Conservation (phyloP, 345 rosid genomes). For the Citrus glauca region DNA sequence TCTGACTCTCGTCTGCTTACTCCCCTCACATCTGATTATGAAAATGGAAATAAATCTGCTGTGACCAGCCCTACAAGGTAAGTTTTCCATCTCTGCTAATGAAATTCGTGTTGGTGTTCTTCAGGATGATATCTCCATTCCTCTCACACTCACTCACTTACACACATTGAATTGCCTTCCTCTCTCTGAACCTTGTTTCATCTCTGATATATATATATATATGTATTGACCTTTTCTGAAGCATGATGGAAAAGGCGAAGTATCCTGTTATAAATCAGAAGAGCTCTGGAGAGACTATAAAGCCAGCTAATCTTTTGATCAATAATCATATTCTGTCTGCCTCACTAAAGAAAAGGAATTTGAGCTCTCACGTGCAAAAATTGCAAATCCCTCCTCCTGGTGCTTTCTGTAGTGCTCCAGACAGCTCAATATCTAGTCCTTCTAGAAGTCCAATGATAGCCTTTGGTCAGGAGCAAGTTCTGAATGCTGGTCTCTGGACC, state of each 20-base stretch:
- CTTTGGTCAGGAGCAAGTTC: slow-evolving; percentile 58
- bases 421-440: slow-evolving; percentile 97
- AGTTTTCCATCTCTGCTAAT: slow-evolving; percentile 22
- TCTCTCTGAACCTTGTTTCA: slow-evolving; percentile 5
- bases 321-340: slow-evolving; percentile 43
- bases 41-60: slow-evolving; percentile 56
- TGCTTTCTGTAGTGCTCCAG: slow-evolving; percentile 77
- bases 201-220: slow-evolving; percentile 9
- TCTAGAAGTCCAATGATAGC: slow-evolving; percentile 93
- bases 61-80: slow-evolving; percentile 60
- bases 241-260: slow-evolving; percentile 53
- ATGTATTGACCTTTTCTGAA: slow-evolving; percentile 20
- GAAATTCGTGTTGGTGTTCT: background rate
- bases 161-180: background rate
- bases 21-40: slow-evolving; percentile 73
- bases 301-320: slow-evolving; percentile 47
- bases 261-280: slow-evolving; percentile 32
- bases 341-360: slow-evolving; percentile 63
- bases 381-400: slow-evolving; percentile 67
- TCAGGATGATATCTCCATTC: background rate
- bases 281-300: slow-evolving; percentile 55
- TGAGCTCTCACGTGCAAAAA: slow-evolving; percentile 53
- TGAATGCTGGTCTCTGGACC: slow-evolving; percentile 61
- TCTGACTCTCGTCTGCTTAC: slow-evolving; percentile 56
- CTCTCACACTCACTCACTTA: background rate